Evolutionary conservation across 495 filamentous ascomycete species (phyloP).

Genomic region (Xylaria scruposa): DNA sequence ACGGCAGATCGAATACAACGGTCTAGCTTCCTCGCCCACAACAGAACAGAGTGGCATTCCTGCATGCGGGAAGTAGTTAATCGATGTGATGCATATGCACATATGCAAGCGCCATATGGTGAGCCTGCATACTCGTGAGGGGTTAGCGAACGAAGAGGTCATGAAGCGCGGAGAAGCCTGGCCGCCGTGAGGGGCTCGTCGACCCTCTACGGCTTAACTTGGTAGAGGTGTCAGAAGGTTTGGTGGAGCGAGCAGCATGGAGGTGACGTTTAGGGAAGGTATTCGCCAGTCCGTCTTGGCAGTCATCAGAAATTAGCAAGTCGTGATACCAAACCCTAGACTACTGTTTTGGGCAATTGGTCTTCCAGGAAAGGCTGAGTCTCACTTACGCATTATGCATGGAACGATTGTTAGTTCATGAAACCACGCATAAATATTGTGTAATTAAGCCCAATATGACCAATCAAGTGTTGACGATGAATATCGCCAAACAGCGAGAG

Average conservation of each 20-base stretch:
- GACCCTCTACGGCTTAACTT: slow-evolving; percentile 8
- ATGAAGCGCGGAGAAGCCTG: slow-evolving; percentile 27
- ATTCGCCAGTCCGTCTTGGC: slow-evolving; percentile 25
- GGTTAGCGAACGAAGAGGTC: slow-evolving; percentile 17
- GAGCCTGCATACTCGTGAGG: slow-evolving; percentile 26
- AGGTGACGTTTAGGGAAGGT: slow-evolving; percentile 17
- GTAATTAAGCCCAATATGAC: neutral
- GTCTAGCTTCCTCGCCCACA: neutral
- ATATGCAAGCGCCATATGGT: slow-evolving; percentile 31
- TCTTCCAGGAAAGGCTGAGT: slow-evolving; percentile 6
- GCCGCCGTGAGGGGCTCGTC: slow-evolving; percentile 24
- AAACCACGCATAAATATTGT: neutral
- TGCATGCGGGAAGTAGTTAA: slow-evolving; percentile 27
- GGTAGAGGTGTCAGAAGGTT: slow-evolving; percentile 1
- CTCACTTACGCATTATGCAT: slow-evolving; percentile 7
- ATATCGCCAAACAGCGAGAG: neutral
- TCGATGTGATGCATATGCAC: slow-evolving; percentile 22
- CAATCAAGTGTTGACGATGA: neutral
- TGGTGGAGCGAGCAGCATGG: slow-evolving; percentile 7
- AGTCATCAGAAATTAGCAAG: slow-evolving; percentile 13
- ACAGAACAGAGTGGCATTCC: slow-evolving; percentile 11
- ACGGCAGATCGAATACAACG: slow-evolving; percentile 22
- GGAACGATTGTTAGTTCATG: neutral
- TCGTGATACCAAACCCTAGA: slow-evolving; percentile 21
- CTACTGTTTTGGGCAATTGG: neutral